A percentile compares a stretch with the other conserved stretches of the same genome.
Evolutionary conservation across 768 basidiomycete species (phyloP).

Genomic region (Flagelloscypha sp.): DNA sequence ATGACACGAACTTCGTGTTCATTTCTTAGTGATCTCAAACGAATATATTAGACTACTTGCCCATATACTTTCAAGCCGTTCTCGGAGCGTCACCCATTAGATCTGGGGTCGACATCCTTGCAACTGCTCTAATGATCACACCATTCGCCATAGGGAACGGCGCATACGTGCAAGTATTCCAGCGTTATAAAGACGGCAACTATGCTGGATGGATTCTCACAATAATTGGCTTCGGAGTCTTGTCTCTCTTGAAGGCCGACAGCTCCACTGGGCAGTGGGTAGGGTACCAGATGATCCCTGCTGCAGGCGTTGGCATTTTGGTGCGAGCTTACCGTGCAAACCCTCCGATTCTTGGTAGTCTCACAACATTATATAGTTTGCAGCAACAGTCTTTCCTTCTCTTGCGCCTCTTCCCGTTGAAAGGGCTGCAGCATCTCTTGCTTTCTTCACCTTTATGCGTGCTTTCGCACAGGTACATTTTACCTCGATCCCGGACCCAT

Average conservation of each 20-base stretch:
- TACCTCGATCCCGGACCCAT: background rate
- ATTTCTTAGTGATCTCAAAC: conserved; percentile 11
- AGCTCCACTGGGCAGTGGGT: conserved; percentile 9
- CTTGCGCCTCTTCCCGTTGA: conserved; percentile 26
- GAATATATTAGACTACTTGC: background rate
- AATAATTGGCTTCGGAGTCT: conserved; percentile 18
- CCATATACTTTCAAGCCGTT: conserved; percentile 30
- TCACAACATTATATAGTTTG: no score
- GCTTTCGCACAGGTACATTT: conserved; percentile 18
- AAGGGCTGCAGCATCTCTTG: conserved; percentile 27
- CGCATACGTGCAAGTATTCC: conserved; percentile 15
- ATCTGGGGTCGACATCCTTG: conserved; percentile 21
- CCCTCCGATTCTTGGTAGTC: no score
- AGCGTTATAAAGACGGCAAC: conserved; percentile 24
- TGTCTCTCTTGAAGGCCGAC: conserved; percentile 16
- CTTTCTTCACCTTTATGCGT: conserved; percentile 23
- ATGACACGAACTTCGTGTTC: no score
- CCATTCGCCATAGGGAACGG: conserved; percentile 26
- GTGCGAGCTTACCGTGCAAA: no score
- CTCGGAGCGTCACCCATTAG: conserved; percentile 23
- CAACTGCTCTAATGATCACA: conserved; percentile 24
- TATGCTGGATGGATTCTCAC: conserved; percentile 22
- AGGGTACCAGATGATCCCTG: conserved; percentile 12
- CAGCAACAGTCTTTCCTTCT: conserved; percentile 24
- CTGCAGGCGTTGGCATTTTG: conserved; percentile 14